Percentiles rank a stretch among this genome's conserved stretches.
These are phyloP conservation scores for Pisolithus microcarpus DNA, from an alignment of 768 basidiomycete species.

Conservation along the genomic window DNA sequence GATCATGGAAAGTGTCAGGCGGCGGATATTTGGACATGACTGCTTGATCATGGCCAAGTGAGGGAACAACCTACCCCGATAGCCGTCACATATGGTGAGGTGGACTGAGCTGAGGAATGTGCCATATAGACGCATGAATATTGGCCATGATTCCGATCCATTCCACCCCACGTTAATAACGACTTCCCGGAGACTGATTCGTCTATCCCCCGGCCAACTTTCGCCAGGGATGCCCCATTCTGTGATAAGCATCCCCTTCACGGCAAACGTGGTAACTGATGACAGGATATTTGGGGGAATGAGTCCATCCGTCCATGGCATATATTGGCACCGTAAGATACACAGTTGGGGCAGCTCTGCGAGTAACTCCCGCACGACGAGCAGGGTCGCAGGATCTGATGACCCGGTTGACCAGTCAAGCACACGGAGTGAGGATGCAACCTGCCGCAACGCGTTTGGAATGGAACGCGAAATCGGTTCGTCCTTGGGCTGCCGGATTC, in stretches of 20 bases:
- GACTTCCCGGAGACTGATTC: slow-evolving; percentile 12
- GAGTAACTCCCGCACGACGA: background rate
- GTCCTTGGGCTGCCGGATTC: background rate
- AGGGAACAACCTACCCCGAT: no score
- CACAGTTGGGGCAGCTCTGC: slow-evolving; percentile 13
- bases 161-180: slow-evolving; percentile 4
- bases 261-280: background rate
- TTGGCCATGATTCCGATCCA: slow-evolving; percentile 1
- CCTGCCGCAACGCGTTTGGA: slow-evolving; percentile 9
- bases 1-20: slow-evolving; percentile 10
- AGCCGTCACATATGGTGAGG: background rate
- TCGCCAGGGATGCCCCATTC: background rate
- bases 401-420: slow-evolving; percentile 10
- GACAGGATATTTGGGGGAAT: slow-evolving; percentile 6
- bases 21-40: slow-evolving; percentile 13
- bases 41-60: slow-evolving; percentile 5
- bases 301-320: slow-evolving; percentile 4
- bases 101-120: slow-evolving; percentile 14
- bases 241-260: no score
- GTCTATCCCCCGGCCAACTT: background rate
- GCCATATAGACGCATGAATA: slow-evolving; percentile 9
- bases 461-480: slow-evolving; percentile 1
- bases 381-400: background rate
- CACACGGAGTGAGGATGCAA: slow-evolving; percentile 14
- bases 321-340: slow-evolving; percentile 6